phyloP scores from a whole-genome alignment of 306 rosid species.

The Begonia masoniana region DNA sequence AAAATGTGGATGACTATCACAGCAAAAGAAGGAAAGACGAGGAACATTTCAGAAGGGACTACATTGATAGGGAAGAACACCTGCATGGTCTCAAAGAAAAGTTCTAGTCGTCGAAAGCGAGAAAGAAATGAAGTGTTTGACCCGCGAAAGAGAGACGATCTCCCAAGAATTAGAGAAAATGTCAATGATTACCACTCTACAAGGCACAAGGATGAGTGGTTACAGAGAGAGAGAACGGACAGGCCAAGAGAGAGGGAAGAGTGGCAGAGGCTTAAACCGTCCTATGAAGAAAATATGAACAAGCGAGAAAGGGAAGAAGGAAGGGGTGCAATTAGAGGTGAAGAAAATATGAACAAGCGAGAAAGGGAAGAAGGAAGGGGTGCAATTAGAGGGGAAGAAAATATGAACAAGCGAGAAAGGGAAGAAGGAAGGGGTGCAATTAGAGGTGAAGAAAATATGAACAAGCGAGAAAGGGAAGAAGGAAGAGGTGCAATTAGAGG shows the following conservation, averaged over 20 bases:
- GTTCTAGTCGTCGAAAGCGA: constrained; percentile 42
- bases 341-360: constrained; percentile 61
- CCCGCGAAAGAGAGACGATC: constrained; percentile 67
- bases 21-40: constrained; percentile 86
- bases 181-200: constrained; percentile 58
- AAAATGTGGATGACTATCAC: constrained; percentile 61
- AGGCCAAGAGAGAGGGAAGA: constrained; percentile 82
- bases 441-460: too few species aligned
- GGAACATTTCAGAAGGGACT: constrained; percentile 67
- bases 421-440: too few species aligned
- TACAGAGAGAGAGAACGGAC: constrained; percentile 65
- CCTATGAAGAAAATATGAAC: constrained; percentile 61
- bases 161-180: constrained; percentile 55
- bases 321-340: constrained; percentile 27
- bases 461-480: background rate
- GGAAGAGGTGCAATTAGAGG: constrained; percentile 26
- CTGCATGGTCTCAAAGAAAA: constrained; percentile 59
- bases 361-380: constrained; percentile 78
- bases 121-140: constrained; percentile 79
- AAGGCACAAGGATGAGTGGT: constrained; percentile 83
- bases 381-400: constrained; percentile 38
- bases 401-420: constrained; percentile 56
- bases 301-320: constrained; percentile 89
- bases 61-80: constrained; percentile 61
- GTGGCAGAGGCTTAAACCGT: constrained; percentile 69